Base-by-base conservation (phyloP, 305 asterid genomes). In the Fraxinus floribunda region DNA sequence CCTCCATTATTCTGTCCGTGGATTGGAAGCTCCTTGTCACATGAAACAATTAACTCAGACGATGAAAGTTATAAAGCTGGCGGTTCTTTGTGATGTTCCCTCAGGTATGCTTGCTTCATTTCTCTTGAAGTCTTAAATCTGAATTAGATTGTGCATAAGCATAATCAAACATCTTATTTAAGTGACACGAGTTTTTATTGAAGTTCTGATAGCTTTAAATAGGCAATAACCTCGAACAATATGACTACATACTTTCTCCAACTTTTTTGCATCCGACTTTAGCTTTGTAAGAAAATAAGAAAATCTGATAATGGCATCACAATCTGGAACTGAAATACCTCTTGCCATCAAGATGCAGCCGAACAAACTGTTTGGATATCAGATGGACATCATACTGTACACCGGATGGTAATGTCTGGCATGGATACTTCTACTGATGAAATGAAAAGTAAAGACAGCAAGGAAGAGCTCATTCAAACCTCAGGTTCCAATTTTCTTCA, bases 321-420 rank as follows among this genome's bases (percentile, higher is more conserved):
- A 75, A 36, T 73, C 72, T 73, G 60, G 79, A 22, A 22, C 84
- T 87, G 70, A 72, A 84, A 80, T 38, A 10, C 22, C 75, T 2
- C 18, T 34, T 82, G 44, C 86, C 78, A 20, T 86, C 87, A 75
- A 79, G 79, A 83, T 88, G 88, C 93, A 95, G 98, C 86, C 86
- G 79, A 94, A 35, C 91, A 85, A 83, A 84, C 85, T 79, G 77
- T 95, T 79, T 95, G 98, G 98, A 86, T 89, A 60, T 91, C 97
- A n/a, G 98, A 95, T 92, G 95, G 96, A 79, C 87, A 85, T 39
- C 90, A 93, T 86, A 90, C 91, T 35, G 86, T 95, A 57, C 97
- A 93, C 86, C 84, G 87, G 81, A 84, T 91, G 89, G 84, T 55
- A 80, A 78, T 89, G 55, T 83, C 95, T 46, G 96, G 88, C 22